Evolutionary conservation across 805 yeast genomes (phyloP).

Genomic region (Wickerhamiella alocasiicola): DNA sequence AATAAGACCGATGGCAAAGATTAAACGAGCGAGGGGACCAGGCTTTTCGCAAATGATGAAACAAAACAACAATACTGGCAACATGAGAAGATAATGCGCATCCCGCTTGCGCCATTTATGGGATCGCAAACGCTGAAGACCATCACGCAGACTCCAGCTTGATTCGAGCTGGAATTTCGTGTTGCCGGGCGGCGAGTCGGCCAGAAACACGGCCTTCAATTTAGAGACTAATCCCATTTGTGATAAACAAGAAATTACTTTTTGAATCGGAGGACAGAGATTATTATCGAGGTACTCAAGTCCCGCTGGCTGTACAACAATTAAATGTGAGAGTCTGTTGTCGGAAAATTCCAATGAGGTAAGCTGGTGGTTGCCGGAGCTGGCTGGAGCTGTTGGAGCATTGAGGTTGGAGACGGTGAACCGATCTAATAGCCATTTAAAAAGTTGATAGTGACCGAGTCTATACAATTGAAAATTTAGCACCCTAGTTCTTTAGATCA

Average conservation of each 20-base stretch:
- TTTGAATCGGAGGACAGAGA: background rate
- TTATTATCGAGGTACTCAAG: background rate
- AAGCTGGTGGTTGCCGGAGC: too few species aligned
- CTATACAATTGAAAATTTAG: too few species aligned
- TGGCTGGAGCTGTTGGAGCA: too few species aligned
- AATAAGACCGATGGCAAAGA: constrained; percentile 33
- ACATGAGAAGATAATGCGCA: constrained; percentile 37
- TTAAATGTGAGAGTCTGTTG: too few species aligned
- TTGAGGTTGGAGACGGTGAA: too few species aligned
- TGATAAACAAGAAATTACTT: too few species aligned
- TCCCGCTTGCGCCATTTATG: constrained; percentile 33
- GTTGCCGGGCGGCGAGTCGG: constrained; percentile 29
- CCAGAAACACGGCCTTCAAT: constrained; percentile 22
- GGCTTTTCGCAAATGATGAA: constrained; percentile 28
- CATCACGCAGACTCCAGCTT: constrained; percentile 26
- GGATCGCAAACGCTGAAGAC: constrained; percentile 24
- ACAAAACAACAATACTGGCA: constrained; percentile 39
- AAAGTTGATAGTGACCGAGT: too few species aligned
- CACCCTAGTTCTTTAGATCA: too few species aligned
- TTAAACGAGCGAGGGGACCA: constrained; percentile 22
- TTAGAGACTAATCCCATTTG: constrained; percentile 18
- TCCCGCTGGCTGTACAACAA: too few species aligned
- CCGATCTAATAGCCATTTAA: too few species aligned
- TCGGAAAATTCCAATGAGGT: too few species aligned
- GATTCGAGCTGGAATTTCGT: constrained; percentile 24